Evolutionary conservation across 768 basidiomycete genomes (phyloP), one percentile per base, ranked within the genome.

Genomic region (Gyrodon lividus): DNA sequence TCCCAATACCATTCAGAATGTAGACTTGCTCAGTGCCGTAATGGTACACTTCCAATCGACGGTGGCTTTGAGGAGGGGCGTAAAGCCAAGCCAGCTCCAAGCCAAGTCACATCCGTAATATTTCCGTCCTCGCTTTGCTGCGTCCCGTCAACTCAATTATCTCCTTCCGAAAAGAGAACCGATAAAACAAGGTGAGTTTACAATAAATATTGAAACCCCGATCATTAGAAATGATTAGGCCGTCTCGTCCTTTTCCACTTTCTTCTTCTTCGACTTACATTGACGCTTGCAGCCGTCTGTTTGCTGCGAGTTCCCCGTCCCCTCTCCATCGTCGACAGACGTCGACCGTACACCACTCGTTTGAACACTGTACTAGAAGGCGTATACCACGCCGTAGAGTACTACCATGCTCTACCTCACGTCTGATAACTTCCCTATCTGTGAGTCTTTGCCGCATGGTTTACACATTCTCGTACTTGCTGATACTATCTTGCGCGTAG

Each of bases 401-500:
- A 33, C 58, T 12, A 46, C 46, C 38, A 92, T 91, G 90, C 78
- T 91, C 67, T 94, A 94, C 75, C 77, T 95, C 61, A 95, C 92
- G 55, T 86, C 90, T 59, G 92, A 94, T 77, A 80, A 84, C 64
- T 92, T 95, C 73, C 88, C 92, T 60, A 77, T 97, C 64, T 94
- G 92, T 94, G 67, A 75, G 91, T 83, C 3, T 19, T 19, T 35
- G 46, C 45, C 37, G 43, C 33, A 24, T 20, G 38, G 38, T 48
- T 41, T 22, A 22, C 31, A 34, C 38, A 31, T 24, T 14, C 24
- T 43, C 49, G 26, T 46, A 42, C 31, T 46, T 41, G 34, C 50
- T 46, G 17, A 39, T 46, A 48, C 28, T 43, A n/a, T 48, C 51
- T 46, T 52, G 55, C 16, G 23, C 47, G 33, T 61, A 95, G 92